Conservation (phyloP, 148 eudicot genomes). For the Chenopodium suecicum region DNA sequence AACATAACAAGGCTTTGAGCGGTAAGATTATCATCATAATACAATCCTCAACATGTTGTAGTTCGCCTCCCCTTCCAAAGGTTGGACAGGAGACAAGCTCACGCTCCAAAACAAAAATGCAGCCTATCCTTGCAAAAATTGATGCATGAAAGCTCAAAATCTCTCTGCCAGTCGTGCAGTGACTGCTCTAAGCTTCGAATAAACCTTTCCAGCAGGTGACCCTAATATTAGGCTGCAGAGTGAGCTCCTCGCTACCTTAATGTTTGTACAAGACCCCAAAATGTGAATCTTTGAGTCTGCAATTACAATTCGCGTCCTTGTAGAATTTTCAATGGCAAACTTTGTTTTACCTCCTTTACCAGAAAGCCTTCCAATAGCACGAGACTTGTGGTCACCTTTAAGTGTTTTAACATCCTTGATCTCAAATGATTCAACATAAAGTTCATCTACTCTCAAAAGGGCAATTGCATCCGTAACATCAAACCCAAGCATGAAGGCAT, state of each 20-base stretch:
- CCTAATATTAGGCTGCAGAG: slow-evolving; percentile 84
- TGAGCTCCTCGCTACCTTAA: slow-evolving; percentile 71
- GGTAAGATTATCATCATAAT: neutral
- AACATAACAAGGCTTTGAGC: too few relatives aligned
- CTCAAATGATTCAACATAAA: slow-evolving; percentile 73
- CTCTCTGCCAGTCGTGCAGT: slow-evolving; percentile 73
- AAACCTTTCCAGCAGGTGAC: slow-evolving; percentile 91
- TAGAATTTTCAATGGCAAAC: slow-evolving; percentile 86
- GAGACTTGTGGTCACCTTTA: slow-evolving; percentile 72
- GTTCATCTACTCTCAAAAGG: slow-evolving; percentile 68
- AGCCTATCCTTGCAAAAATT: neutral
- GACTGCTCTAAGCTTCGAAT: slow-evolving; percentile 82
- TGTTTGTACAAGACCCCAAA: slow-evolving; percentile 63
- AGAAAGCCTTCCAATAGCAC: slow-evolving; percentile 82
- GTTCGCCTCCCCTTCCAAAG: too few relatives aligned
- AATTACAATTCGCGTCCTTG: slow-evolving; percentile 79
- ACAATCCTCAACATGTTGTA: neutral
- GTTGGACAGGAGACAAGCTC: too few relatives aligned
- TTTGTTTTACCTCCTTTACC: slow-evolving; percentile 90
- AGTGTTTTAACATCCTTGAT: slow-evolving; percentile 87
- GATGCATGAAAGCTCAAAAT: slow-evolving; percentile 38
- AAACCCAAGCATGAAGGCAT: slow-evolving; percentile 84
- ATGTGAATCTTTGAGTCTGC: slow-evolving; percentile 76
- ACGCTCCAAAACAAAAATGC: neutral
- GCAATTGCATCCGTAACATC: slow-evolving; percentile 69